Evolutionary conservation across 2,329 filamentous ascomycete genomes (phyloP).

Genomic region (Rutstroemia sp.): DNA sequence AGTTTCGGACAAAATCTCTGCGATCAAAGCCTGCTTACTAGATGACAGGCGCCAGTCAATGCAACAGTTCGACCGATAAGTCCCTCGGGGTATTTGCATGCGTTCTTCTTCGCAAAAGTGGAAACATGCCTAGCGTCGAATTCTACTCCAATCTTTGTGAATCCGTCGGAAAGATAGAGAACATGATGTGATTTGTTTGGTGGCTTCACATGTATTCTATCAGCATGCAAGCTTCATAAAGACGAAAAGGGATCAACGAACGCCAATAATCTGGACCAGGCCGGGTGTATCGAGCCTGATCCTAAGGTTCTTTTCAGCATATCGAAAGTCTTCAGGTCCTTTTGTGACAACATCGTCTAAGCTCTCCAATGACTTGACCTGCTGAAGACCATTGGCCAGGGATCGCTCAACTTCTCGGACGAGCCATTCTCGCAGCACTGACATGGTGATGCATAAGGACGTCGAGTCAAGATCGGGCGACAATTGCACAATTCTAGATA

Average conservation of each 20-base stretch:
- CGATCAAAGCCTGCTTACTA: too few relatives aligned
- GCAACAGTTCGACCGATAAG: background rate
- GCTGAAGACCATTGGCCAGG: background rate
- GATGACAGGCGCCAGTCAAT: constrained; percentile 1
- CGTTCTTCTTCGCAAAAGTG: background rate
- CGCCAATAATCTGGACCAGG: constrained; percentile 1
- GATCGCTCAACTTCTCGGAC: background rate
- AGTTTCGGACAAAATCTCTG: background rate
- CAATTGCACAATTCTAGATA: too few relatives aligned
- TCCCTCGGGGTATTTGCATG: background rate
- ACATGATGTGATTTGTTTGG: background rate
- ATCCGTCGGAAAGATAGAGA: background rate
- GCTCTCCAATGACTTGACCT: background rate
- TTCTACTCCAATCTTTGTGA: background rate
- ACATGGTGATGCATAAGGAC: background rate
- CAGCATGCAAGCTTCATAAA: background rate
- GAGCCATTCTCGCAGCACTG: constrained; percentile 1
- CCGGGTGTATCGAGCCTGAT: background rate
- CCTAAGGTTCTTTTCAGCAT: background rate
- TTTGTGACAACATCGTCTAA: too few relatives aligned
- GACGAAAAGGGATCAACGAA: background rate
- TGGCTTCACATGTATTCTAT: too few relatives aligned
- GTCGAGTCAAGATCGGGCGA: too few relatives aligned
- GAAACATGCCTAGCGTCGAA: background rate
- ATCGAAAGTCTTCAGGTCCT: background rate